These are phyloP conservation scores for Cladophialophora immunda DNA, from an alignment of 2,329 filamentous ascomycete species.

Conservation along the genomic window DNA sequence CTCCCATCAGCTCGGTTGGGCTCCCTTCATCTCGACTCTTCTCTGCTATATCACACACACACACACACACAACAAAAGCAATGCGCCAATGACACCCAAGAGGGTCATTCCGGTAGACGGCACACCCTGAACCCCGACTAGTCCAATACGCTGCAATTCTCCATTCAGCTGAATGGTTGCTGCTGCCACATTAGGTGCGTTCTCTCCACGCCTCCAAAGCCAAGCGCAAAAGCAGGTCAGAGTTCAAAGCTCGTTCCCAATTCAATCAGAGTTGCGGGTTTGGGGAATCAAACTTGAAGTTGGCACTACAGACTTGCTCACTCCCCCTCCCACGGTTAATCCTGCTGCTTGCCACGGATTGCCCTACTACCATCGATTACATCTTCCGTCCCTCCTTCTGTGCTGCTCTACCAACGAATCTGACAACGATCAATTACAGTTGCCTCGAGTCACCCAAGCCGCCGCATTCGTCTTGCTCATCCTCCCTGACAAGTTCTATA, in stretches of 20 bases:
- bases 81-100: slow-evolving; percentile 11
- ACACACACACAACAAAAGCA: too few species aligned
- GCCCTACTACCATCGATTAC: background rate
- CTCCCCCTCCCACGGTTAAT: slow-evolving; percentile 14
- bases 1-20: background rate
- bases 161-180: slow-evolving; percentile 8
- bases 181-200: slow-evolving; percentile 24
- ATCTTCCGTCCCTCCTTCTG: background rate
- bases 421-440: slow-evolving; percentile 4
- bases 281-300: slow-evolving; percentile 7
- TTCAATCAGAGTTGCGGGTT: slow-evolving; percentile 6
- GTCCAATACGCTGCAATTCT: slow-evolving; percentile 10
- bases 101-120: slow-evolving; percentile 4
- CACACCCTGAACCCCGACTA: slow-evolving; percentile 16
- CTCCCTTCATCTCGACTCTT: slow-evolving; percentile 2
- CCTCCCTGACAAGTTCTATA: background rate
- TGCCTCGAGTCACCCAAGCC: background rate
- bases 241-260: slow-evolving; percentile 10
- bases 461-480: slow-evolving; percentile 1
- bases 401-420: background rate
- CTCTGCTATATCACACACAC: background rate
- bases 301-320: slow-evolving; percentile 7
- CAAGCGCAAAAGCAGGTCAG: slow-evolving; percentile 12
- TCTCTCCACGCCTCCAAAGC: slow-evolving; percentile 12
- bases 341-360: slow-evolving; percentile 3